Percentiles rank a stretch among this genome's conserved stretches.
These are phyloP conservation scores for Blastobotrys indianensis DNA, from an alignment of 1,139 yeast species.

Conservation along the genomic window DNA sequence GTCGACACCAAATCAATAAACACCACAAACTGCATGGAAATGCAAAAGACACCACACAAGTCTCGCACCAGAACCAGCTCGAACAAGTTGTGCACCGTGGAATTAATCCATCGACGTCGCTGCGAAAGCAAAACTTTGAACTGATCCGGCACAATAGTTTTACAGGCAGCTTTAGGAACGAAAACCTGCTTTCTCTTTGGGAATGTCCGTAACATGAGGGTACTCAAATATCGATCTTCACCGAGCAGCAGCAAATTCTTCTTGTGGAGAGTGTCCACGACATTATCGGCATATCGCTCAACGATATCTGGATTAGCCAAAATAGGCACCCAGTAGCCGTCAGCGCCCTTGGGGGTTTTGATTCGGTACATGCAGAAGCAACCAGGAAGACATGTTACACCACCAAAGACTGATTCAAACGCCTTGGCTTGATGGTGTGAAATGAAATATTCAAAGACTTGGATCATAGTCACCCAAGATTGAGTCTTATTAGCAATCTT, in stretches of 20 bases:
- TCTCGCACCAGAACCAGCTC: constrained; percentile 32
- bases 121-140: constrained; percentile 33
- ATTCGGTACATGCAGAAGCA: constrained; percentile 36
- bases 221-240: constrained; percentile 35
- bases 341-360: constrained; percentile 47
- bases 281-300: constrained; percentile 31
- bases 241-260: constrained; percentile 34
- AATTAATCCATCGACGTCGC: constrained; percentile 38
- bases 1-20: constrained; percentile 34
- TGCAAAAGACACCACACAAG: constrained; percentile 35
- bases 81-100: constrained; percentile 34
- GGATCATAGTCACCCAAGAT: constrained; percentile 36
- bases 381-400: constrained; percentile 37
- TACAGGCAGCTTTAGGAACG: constrained; percentile 33
- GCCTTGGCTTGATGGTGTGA: constrained; percentile 36
- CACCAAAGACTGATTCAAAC: constrained; percentile 35
- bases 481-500: constrained; percentile 31
- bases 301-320: constrained; percentile 34
- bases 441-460: constrained; percentile 36
- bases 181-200: constrained; percentile 33
- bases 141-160: constrained; percentile 32
- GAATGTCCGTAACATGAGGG: constrained; percentile 33
- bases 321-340: constrained; percentile 70
- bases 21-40: constrained; percentile 36
- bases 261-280: constrained; percentile 32